Evolutionary conservation across 2,329 filamentous ascomycete species (phyloP), one percentile per base, ranked within the genome.

Genomic region (Coniochaeta prunicola): DNA sequence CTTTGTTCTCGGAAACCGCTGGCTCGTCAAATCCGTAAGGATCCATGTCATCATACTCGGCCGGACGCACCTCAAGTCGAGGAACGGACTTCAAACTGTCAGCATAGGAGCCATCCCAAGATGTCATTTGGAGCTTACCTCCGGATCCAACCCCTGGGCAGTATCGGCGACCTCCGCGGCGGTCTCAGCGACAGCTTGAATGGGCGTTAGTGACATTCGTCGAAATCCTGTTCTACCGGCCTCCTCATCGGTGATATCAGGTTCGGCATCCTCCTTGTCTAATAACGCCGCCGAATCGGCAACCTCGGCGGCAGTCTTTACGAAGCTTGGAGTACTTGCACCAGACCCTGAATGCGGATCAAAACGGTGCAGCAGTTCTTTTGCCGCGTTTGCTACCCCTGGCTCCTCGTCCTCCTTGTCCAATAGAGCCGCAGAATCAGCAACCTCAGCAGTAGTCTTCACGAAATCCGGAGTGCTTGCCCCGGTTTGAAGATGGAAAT

Each of bases 111-210:
- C n/a, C 17, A 36, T 9, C 26, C 8, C 4, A 56, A 24, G 21
- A 21, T 15, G 57, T 7, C 36, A 57, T 53, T 40, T 17, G 30
- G 21, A 4, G 17, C 50, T 57, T 38, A 57, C 42, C 45, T 64
- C 63, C 31, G 53, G 53, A 59, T 78, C 75, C 12, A 77, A 63
- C 4, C 64, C 67, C 59, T 73, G 67, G 19, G 77, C 76, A 28
- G 69, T 70, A 58, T 77, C 72, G 21, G 75, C 73, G 33, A 77
- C 75, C 62, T 81, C 78, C 2, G 74, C 75, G 6, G 77, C 76
- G 7, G 73, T 76, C 5, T 67, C 66, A 12, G 76, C 72, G 48
- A 76, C 74, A 59, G 79, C 68, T 28, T 71, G 67, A 53, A 76
- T 74, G 4, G 75, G 74, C 3, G 75, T 75, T 4, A 61, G 64